A percentile compares a stretch with the other conserved stretches of the same genome.
These are phyloP conservation scores for Bipolaris zeicola DNA, from an alignment of 2,329 filamentous ascomycete species.

Conservation along the genomic window DNA sequence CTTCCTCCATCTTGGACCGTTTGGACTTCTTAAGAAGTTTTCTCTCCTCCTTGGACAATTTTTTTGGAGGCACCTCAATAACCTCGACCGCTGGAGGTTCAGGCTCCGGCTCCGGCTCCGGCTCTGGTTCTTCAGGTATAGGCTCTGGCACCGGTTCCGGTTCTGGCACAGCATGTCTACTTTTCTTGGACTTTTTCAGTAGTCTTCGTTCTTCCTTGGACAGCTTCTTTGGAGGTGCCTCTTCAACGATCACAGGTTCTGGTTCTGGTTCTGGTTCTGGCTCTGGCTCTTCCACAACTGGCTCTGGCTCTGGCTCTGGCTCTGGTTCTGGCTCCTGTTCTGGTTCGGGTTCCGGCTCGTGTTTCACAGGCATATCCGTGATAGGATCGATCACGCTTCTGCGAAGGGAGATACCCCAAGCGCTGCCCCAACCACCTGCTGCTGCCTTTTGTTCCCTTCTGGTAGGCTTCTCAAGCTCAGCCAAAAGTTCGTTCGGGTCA, in stretches of 20 bases:
- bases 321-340: constrained; percentile 16
- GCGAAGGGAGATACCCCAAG: constrained; percentile 54
- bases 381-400: constrained; percentile 53
- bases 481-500: constrained; percentile 40
- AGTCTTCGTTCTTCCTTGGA: constrained; percentile 11
- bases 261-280: constrained; percentile 30
- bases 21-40: constrained; percentile 33
- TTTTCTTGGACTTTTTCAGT: constrained; percentile 17
- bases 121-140: not conserved
- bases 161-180: constrained; percentile 25
- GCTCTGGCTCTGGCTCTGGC: constrained; percentile 14
- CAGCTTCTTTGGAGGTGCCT: constrained; percentile 19
- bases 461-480: constrained; percentile 45
- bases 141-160: constrained; percentile 8
- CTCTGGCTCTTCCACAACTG: constrained; percentile 23
- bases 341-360: constrained; percentile 12
- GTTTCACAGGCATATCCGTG: constrained; percentile 16
- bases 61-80: constrained; percentile 35
- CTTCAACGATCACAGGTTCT: constrained; percentile 30
- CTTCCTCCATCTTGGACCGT: constrained; percentile 30
- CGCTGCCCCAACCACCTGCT: constrained; percentile 47
- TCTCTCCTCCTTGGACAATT: constrained; percentile 35
- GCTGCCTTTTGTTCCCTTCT: constrained; percentile 35
- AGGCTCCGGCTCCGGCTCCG: constrained; percentile 30
- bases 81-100: constrained; percentile 38